A percentile compares a stretch with the other conserved stretches of the same genome.
phyloP scores from a whole-genome alignment of 176 grass and related monocot species.

The Rhynchospora tenuis region DNA sequence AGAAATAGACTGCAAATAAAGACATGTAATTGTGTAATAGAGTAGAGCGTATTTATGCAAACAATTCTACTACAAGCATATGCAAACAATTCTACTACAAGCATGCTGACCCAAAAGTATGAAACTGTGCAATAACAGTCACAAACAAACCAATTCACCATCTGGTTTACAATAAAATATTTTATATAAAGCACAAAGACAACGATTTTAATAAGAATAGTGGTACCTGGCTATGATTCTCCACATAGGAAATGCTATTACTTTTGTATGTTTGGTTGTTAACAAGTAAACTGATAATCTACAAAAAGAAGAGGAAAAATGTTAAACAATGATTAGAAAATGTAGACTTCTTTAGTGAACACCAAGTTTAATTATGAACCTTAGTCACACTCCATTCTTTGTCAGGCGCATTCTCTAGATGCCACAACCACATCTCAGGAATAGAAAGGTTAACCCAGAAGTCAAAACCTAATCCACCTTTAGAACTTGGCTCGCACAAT shows the following conservation, averaged over 20 bases:
- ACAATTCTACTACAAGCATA: background rate
- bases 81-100: background rate
- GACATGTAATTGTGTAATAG: slow-evolving; percentile 21
- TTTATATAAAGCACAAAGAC: background rate
- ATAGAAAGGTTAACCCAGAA: slow-evolving; percentile 86
- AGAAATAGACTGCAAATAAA: slow-evolving; percentile 76
- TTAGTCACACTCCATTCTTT: slow-evolving; percentile 90
- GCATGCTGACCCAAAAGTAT: background rate
- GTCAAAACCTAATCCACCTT: slow-evolving; percentile 91
- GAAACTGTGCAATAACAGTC: background rate
- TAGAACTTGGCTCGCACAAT: slow-evolving; percentile 77
- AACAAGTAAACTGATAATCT: slow-evolving; percentile 77
- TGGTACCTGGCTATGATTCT: slow-evolving; percentile 88
- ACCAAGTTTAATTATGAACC: slow-evolving; percentile 30
- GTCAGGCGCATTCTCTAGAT: slow-evolving; percentile 92
- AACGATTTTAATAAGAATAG: background rate
- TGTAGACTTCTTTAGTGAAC: background rate
- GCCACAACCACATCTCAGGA: slow-evolving; percentile 94
- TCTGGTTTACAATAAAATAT: slow-evolving; percentile 11
- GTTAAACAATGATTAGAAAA: background rate
- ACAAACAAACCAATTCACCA: background rate
- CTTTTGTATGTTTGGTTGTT: slow-evolving; percentile 36
- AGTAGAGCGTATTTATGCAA: background rate
- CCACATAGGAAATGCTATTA: slow-evolving; percentile 77
- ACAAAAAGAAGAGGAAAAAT: slow-evolving; percentile 23